Base-by-base conservation (phyloP, 2,329 filamentous ascomycete species). In the Diplodia sapinea region DNA sequence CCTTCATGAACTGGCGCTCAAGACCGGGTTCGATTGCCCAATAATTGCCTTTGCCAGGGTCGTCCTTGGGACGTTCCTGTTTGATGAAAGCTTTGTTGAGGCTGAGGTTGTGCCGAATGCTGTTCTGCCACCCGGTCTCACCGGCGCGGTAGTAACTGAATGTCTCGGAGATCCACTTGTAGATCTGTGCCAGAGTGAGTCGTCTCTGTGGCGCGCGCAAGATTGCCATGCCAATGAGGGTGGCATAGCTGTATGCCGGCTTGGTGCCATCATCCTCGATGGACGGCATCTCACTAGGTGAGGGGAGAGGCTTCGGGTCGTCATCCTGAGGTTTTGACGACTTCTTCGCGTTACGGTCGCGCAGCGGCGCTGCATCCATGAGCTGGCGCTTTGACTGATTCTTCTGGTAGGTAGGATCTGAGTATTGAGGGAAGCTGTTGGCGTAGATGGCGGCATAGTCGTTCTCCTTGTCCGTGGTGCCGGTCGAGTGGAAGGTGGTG, bases 101-200 rank as follows among this genome's bases (percentile, higher is more conserved):
- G 76, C 94, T 97, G 40, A 99, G 88, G 73, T 99, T 99, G 80
- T 99, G 95, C 40, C 95, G 91, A 78, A 99, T 99, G 82, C 95
- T 98, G 80, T 99, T 99, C 80, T 98, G 94, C 95, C 95, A 99
- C 70, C 95, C 94, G 12, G 91, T 89, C 74, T 97, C 93, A 67
- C 89, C 87, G 52, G 88, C 87, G 82, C 77, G 77, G 71, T 98
- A 99, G 80, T 94, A 97, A 5, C 87, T 89, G 77, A 91, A 98
- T 20, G 90, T 94, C 77, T 96, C 92, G n/a, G 93, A 96, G 74
- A 99, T 98, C 94, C 95, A 99, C 77, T 96, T 97, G 85, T 98
- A 99, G 73, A 99, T 99, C 79, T 97, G 93, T 31, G 93, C 89
- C 20, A 99, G 85, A 0, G 95, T 98, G 70, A 98, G 84, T 64